Base-by-base conservation (phyloP, 2,329 filamentous ascomycete genomes). In the Ceratocystis colombiana region DNA sequence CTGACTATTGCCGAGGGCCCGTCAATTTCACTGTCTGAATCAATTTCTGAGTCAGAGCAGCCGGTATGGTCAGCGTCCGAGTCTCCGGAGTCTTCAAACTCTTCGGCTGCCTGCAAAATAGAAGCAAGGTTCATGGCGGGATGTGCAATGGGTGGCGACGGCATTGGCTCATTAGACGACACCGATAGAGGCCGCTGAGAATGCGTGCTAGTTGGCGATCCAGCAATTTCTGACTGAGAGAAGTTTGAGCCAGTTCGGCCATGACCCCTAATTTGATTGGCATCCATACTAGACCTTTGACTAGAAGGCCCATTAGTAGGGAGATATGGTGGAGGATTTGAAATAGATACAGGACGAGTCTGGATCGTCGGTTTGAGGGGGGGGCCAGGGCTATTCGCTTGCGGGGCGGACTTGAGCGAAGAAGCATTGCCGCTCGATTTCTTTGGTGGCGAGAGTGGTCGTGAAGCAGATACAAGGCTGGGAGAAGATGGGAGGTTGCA, bases 91-190 rank as follows among this genome's bases (percentile, higher is more conserved):
- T 48, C 76, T 3, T 71, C 73, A 22, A 82, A 71, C 7, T 84
- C 82, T 15, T 84, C 82, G 1, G 80, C 79, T 1, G 79, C 79
- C 71, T 84, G 81, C 15, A 85, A 74, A 61, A 84, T 79, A 0
- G 81, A 82, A 1, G 82, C 80, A 73, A 85, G 78, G 3, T 80
- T 79, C 69, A 82, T 73, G 41, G 77, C 72, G 3, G 75, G 69
- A 10, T 71, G 69, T 2, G 70, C 55, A 30, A 61, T 33, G 12
- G 53, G 50, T 22, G 66, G 64, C 1, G 64, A 68, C 6, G 64
- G 64, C 15, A 64, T 20, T 22, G 64, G n/a, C 7, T 66, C 48
- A 45, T 57, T 57, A 37, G 61, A 63, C 20, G 64, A 44, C 4
- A 50, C 28, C 70, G 70, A 10, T 72, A 66, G 72, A 67, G 57